Evolutionary conservation across 139 green algal genomes (phyloP), one percentile per base, ranked within the genome.

Genomic region (Micractinium conductrix): DNA sequence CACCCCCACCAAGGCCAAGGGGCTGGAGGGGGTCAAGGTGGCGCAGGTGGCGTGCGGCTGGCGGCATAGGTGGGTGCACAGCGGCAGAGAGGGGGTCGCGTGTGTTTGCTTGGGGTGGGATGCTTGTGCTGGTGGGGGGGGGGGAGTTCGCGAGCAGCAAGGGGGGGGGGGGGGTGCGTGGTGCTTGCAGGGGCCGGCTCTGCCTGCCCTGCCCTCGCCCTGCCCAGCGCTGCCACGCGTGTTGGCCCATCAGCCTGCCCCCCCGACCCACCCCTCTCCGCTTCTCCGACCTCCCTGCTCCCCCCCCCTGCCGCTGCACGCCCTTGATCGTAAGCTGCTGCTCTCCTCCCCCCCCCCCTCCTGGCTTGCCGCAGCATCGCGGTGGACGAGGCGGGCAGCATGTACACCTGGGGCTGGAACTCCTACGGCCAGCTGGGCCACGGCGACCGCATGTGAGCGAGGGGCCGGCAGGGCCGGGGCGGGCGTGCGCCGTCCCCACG

Each of bases 361-460:
- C 14, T 14, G 35, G 4, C 35, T 1, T 28, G 16, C 12, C 30
- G 76, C 76, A 82, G 76, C 76, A 82, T 82, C 30, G 76, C 88
- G 0, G 88, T 98, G 24, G 84, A 88, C 1, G 65, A 85, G 2
- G 67, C 85, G 17, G 94, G 96, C 17, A 69, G 40, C 9, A 69
- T 98, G 50, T 97, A 91, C 83, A 96, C 94, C 2, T 98, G 94
- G 88, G 96, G 96, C 74, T 98, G 96, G 96, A 90, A 73, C 89
- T 97, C 96, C 84, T 98, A 98, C 76, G 96, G 95, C 19, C 96
- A 98, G 90, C 91, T 98, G 44, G 95, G 95, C 38, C 93, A 96
- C 45, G 95, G 95, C 0, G 90, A 96, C 89, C 80, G 87, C 21
- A 80, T 90, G 93, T 96, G 80, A 90, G 93, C 26, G 30, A 19